A percentile compares a stretch with the other conserved stretches of the same genome.
phyloP scores from a whole-genome alignment of 164 flowering plant genomes.

The Protea cynaroides region DNA sequence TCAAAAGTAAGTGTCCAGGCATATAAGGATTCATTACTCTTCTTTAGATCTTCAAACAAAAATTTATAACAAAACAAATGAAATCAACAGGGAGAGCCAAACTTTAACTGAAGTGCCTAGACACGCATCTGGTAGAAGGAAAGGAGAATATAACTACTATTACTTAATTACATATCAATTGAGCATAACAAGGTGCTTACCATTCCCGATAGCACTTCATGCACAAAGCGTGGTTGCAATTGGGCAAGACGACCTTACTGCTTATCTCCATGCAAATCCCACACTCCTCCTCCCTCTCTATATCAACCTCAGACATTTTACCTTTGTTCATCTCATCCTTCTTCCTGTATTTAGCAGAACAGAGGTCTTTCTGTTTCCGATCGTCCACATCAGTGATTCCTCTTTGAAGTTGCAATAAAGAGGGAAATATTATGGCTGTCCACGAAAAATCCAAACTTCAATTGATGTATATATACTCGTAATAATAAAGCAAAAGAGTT shows the following conservation, averaged over 20 bases:
- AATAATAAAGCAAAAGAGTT: background rate
- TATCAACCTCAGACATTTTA: conserved; percentile 57
- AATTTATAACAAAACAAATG: too few relatives aligned
- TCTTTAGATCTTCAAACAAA: too few relatives aligned
- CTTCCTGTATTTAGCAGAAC: conserved; percentile 47
- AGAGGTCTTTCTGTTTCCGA: conserved; percentile 17
- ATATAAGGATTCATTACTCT: too few relatives aligned
- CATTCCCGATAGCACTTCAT: conserved; percentile 76
- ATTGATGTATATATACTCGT: background rate
- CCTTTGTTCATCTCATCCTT: conserved; percentile 48
- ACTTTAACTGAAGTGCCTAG: too few relatives aligned
- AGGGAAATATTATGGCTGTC: conserved; percentile 59
- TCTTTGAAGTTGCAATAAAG: background rate
- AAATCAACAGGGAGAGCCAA: too few relatives aligned
- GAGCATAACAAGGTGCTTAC: conserved; percentile 26
- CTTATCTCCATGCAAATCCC: conserved; percentile 87
- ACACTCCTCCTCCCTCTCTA: conserved; percentile 87
- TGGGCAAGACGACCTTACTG: conserved; percentile 72
- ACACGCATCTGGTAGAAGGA: too few relatives aligned
- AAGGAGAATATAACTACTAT: background rate
- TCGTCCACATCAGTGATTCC: conserved; percentile 1
- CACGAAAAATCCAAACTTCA: background rate
- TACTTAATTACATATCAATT: background rate
- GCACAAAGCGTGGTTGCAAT: conserved; percentile 75
- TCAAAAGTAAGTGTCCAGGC: too few relatives aligned